phyloP scores from a whole-genome alignment of 768 basidiomycete genomes.

The Zangia roseola region DNA sequence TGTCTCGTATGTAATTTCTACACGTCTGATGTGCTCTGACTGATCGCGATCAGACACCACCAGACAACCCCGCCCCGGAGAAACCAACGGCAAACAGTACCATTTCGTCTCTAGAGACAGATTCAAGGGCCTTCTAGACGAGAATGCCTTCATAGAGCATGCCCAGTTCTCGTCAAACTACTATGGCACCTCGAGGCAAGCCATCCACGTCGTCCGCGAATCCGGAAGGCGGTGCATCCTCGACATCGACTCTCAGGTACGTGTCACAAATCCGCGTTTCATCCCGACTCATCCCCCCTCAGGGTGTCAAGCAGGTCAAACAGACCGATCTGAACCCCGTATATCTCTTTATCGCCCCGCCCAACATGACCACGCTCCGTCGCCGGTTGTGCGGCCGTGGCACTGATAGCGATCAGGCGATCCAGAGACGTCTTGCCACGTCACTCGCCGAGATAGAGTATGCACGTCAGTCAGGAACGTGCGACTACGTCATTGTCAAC shows the following conservation, averaged over 20 bases:
- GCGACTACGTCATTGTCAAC: slow-evolving; percentile 87
- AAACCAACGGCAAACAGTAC: slow-evolving; percentile 81
- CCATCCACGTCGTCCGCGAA: slow-evolving; percentile 65
- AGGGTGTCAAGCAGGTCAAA: slow-evolving; percentile 95
- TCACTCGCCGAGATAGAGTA: slow-evolving; percentile 82
- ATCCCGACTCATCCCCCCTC: slow-evolving; percentile 4
- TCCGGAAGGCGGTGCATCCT: slow-evolving; percentile 83
- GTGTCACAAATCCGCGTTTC: background rate
- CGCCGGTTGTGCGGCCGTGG: slow-evolving; percentile 74
- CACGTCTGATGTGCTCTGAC: background rate
- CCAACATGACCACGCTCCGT: slow-evolving; percentile 68
- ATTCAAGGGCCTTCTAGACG: slow-evolving; percentile 67
- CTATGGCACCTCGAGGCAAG: slow-evolving; percentile 88
- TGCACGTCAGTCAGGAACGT: slow-evolving; percentile 70
- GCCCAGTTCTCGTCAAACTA: slow-evolving; percentile 91
- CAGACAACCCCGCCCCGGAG: slow-evolving; percentile 77
- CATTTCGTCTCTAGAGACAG: slow-evolving; percentile 73
- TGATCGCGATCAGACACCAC: slow-evolving; percentile 75
- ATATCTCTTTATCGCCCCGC: slow-evolving; percentile 91
- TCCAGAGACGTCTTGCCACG: slow-evolving; percentile 72
- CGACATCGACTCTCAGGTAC: slow-evolving; percentile 91
- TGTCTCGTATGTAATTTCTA: slow-evolving; percentile 67
- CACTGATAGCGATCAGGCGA: slow-evolving; percentile 74
- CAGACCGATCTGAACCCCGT: slow-evolving; percentile 77
- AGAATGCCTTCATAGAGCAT: slow-evolving; percentile 87